A percentile compares a stretch with the other conserved stretches of the same genome.
phyloP scores from a whole-genome alignment of 2,329 filamentous ascomycete genomes.

The Ceratocystis variospora region DNA sequence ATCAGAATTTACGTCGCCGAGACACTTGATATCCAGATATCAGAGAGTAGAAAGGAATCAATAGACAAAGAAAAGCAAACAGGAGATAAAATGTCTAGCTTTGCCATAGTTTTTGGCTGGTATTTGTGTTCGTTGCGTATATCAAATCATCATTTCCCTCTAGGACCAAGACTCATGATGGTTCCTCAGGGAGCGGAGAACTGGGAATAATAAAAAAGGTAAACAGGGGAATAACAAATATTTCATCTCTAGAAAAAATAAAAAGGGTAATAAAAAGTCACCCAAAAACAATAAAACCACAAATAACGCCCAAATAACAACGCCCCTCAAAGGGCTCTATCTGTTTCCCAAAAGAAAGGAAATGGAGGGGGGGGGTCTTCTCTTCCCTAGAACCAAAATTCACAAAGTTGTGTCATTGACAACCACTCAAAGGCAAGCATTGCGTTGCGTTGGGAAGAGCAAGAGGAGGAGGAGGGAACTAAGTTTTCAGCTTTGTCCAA shows the following conservation, averaged over 20 bases:
- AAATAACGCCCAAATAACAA: not conserved
- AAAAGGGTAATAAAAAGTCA: not conserved
- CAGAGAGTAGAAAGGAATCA: too few relatives aligned
- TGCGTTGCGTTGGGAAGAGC: not conserved
- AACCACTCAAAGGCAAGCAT: too few relatives aligned
- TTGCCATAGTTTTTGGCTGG: too few relatives aligned
- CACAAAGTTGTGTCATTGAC: too few relatives aligned
- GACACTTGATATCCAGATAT: not conserved
- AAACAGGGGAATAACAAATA: not conserved
- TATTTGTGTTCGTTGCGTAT: not conserved
- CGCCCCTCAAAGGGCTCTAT: not conserved
- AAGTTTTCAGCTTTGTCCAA: too few relatives aligned
- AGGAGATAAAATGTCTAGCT: too few relatives aligned
- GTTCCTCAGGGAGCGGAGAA: not conserved
- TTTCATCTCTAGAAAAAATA: not conserved
- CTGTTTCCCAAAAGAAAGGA: not conserved
- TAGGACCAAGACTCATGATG: constrained; percentile 2
- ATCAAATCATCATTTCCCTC: not conserved
- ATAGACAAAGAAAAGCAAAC: too few relatives aligned
- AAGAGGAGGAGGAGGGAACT: not conserved
- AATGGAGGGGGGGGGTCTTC: too few relatives aligned
- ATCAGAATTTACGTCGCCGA: not conserved
- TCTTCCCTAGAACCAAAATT: too few relatives aligned
- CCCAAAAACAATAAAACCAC: not conserved
- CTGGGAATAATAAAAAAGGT: not conserved